Percentiles rank a stretch among this genome's conserved stretches.
These are phyloP conservation scores for Eimeria maxima DNA, from an alignment of 169 alveolate species.

Conservation along the genomic window DNA sequence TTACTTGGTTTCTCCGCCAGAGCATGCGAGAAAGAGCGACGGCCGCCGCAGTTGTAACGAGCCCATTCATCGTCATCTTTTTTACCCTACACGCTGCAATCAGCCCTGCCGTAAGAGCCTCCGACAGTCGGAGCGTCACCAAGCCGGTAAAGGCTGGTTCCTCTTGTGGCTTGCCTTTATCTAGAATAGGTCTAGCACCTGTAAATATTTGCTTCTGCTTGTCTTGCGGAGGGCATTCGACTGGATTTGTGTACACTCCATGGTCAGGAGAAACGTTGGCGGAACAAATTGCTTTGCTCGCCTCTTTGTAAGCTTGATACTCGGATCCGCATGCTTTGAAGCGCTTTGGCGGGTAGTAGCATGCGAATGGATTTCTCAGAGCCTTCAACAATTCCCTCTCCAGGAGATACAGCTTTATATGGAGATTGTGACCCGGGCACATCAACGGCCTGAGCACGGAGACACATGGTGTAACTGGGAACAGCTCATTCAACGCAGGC, in stretches of 20 bases:
- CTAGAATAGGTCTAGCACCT: neutral
- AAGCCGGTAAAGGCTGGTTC: slow-evolving; percentile 49
- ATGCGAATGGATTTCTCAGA: slow-evolving; percentile 70
- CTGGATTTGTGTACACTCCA: neutral
- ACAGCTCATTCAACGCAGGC: slow-evolving; percentile 51
- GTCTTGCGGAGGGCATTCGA: neutral
- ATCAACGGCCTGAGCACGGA: slow-evolving; percentile 39
- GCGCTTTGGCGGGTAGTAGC: slow-evolving; percentile 69
- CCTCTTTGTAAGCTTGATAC: neutral
- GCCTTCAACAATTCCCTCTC: slow-evolving; percentile 58
- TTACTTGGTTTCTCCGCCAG: slow-evolving; percentile 62
- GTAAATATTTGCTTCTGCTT: neutral
- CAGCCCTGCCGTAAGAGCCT: slow-evolving; percentile 35
- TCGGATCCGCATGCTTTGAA: slow-evolving; percentile 42
- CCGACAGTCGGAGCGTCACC: slow-evolving; percentile 29
- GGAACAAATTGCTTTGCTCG: neutral
- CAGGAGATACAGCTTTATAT: slow-evolving; percentile 29
- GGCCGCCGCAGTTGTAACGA: slow-evolving; percentile 72
- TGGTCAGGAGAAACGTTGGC: neutral
- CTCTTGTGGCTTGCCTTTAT: neutral
- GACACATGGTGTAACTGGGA: slow-evolving; percentile 24
- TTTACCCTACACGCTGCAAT: slow-evolving; percentile 45
- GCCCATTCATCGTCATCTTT: slow-evolving; percentile 70
- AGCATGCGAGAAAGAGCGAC: slow-evolving; percentile 78
- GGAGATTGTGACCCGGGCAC: slow-evolving; percentile 19